phyloP scores from a whole-genome alignment of 75 land plant genomes.

The Isoetes taiwanensis region DNA sequence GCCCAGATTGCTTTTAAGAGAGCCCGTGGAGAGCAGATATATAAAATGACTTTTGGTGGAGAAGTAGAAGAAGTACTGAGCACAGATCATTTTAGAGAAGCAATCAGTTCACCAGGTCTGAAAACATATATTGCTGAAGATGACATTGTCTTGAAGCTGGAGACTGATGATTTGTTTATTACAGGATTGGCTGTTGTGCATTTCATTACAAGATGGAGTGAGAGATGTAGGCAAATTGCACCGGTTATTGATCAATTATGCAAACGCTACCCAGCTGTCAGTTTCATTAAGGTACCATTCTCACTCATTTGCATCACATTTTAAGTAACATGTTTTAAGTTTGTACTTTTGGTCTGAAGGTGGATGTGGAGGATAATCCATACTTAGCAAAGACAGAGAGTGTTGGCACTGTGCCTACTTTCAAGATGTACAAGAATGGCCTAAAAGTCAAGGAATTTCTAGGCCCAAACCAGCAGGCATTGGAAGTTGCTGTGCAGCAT shows the following conservation, averaged over 20 bases:
- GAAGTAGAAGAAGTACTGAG: background rate
- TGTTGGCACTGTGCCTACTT: slow-evolving; percentile 54
- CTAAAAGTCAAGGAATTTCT: slow-evolving; percentile 56
- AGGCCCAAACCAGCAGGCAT: slow-evolving; percentile 47
- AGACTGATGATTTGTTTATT: background rate
- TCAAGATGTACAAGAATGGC: slow-evolving; percentile 78
- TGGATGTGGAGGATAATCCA: slow-evolving; percentile 45
- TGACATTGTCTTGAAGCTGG: too few species aligned
- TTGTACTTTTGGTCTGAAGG: slow-evolving; percentile 25
- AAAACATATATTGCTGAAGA: too few species aligned
- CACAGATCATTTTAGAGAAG: slow-evolving; percentile 1
- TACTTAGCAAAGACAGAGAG: slow-evolving; percentile 49
- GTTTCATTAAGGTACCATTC: slow-evolving; percentile 56
- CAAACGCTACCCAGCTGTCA: slow-evolving; percentile 44
- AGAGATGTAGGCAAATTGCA: slow-evolving; percentile 39
- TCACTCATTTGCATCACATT: background rate
- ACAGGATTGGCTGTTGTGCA: slow-evolving; percentile 63
- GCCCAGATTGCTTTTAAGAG: background rate
- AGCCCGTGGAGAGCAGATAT: background rate
- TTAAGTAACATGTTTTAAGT: too few species aligned
- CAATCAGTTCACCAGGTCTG: slow-evolving; percentile 5
- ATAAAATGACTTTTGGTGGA: background rate
- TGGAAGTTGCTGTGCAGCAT: slow-evolving; percentile 55
- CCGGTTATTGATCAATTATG: slow-evolving; percentile 48
- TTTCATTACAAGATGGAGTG: slow-evolving; percentile 32